Base-by-base conservation (phyloP, 345 rosid genomes). In the Salix koriyanagi region DNA sequence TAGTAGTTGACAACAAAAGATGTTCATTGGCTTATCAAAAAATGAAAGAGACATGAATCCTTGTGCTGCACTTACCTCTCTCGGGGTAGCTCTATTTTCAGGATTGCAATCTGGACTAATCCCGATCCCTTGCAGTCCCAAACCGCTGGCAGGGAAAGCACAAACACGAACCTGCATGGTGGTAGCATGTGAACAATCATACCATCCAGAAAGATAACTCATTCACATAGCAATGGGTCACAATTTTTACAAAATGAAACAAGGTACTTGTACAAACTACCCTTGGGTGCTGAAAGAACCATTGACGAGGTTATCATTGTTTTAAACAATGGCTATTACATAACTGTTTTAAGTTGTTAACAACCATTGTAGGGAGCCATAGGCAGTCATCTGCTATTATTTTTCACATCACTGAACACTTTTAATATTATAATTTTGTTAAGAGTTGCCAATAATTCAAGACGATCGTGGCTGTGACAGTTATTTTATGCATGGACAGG, bases 81-180 rank as follows among this genome's bases (percentile, higher is more conserved):
- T 86, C 26, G 90, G 79, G 62, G 77, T 85, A 28, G 91, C 92
- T 62, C 93, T 86, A 78, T 82, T 83, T 72, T 90, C 88, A 64
- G 98, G 98, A 74, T 93, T 93, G 88, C 94, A 90, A 77, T 96
- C 98, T 7, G 98, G 99, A 77, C 94, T 87, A 65, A 96, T 93
- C 68, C 89, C 98, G 69, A 92, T 89, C 50, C 94, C 99, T 82
- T 90, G 69, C 67, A 96, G 75, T 73, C 89, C 90, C 75, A 93
- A 44, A 66, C 71, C 80, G 70, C 80, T 73, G 15, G 91, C 90
- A 19, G 98, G 87, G 81, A 96, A 96, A 72, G 99, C 97, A 87
- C 98, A 96, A 42, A 92, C 87, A 10, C 94, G 91, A 69, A 92
- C 87, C 99, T 96, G 89, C 65, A 70, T 0, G 37, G 72, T 25